Evolutionary conservation across 257 asterid species (phyloP).

Genomic region (Scutellaria baicalensis): DNA sequence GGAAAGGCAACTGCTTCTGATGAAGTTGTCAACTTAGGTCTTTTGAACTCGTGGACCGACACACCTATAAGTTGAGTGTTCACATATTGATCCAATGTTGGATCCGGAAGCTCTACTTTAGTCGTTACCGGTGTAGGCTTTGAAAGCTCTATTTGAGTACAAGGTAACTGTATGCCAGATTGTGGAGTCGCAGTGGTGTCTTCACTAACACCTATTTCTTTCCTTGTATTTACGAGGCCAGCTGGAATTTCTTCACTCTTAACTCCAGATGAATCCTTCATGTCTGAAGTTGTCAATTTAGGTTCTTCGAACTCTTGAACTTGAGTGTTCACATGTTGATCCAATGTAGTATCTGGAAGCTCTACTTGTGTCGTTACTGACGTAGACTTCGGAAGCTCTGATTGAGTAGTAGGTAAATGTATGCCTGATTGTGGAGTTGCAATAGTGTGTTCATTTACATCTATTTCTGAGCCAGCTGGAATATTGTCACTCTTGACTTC

Average conservation of each 20-base stretch:
- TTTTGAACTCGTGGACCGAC: slow-evolving; percentile 28
- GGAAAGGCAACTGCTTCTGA: slow-evolving; percentile 7
- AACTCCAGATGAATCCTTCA: background rate
- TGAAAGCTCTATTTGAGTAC: background rate
- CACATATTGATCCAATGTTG: slow-evolving; percentile 9
- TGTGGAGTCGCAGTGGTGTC: background rate
- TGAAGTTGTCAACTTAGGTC: slow-evolving; percentile 18
- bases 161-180: background rate
- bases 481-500: background rate
- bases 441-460: too few species aligned
- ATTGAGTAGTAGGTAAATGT: too few species aligned
- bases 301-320: too few species aligned
- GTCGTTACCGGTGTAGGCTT: background rate
- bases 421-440: too few species aligned
- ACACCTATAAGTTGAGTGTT: background rate
- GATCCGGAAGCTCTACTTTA: background rate
- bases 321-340: too few species aligned
- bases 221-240: slow-evolving; percentile 11
- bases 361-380: too few species aligned
- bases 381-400: too few species aligned
- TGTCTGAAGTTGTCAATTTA: too few species aligned
- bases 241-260: background rate
- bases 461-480: too few species aligned
- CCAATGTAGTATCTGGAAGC: too few species aligned
- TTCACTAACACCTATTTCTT: slow-evolving; percentile 20